Evolutionary conservation across 192 early-diverging fungal species (phyloP), one percentile per base, ranked within the genome.

Genomic region (Chytriomyces sp.): DNA sequence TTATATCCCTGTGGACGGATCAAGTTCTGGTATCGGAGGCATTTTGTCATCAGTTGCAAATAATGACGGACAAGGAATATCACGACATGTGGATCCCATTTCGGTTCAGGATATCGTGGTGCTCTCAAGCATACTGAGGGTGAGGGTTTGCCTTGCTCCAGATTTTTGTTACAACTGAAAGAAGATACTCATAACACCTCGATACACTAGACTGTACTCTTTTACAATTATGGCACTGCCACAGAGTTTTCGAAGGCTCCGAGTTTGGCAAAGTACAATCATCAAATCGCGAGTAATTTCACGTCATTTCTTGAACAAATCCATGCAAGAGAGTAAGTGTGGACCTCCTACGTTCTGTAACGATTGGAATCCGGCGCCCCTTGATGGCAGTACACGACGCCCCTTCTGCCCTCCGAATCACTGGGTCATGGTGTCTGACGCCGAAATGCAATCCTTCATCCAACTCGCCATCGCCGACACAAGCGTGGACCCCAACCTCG

Each of bases 11-110:
- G 33, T 93, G 90, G 90, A 73, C 71, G 8, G 59, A 89, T 17
- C 64, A 94, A 25, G 81, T 87, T 17, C 78, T 96, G 7, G 68
- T 94, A 19, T 87, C 89, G 52, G 93, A 96, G 67, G 70, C 91
- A 4, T 86, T 91, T 56, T 87, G 84, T 74, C 83, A 88, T 32
- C 78, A 90, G 74, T 72, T 98, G 10, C 76, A 90, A 58, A 94
- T 91, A 0, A 85, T 93, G 44, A 91, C 91, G 12, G 96, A 98
- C 77, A 90, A 94, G 56, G 94, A 98, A 77, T 86, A 96, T 69
- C 89, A 91, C 68, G 81, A 87, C 31, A 37, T 58, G 3, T 39
- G 32, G 39, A 60, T 49, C 82, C 84, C 1, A 67, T 91, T 12
- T 49, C 75, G n/a, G 32, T 89, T 14, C 37, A 72, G 10, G 83